A percentile compares a stretch with the other conserved stretches of the same genome.
Conservation (phyloP, 805 yeast species). For the Lipomyces japonicus region DNA sequence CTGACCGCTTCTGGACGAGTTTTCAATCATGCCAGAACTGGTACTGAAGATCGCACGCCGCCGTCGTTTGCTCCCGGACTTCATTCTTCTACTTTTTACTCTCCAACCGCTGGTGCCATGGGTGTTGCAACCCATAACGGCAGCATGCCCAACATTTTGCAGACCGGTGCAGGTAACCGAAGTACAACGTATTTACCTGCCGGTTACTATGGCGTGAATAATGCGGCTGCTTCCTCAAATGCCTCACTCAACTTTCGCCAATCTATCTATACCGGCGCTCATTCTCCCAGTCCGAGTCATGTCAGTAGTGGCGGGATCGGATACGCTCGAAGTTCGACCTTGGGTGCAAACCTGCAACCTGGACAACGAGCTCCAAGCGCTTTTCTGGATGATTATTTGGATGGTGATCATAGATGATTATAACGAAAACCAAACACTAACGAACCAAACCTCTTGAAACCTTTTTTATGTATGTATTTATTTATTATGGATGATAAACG, state of each 20-base stretch:
- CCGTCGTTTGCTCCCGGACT: conserved; percentile 27
- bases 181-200: conserved; percentile 25
- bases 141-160: background rate
- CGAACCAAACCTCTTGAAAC: background rate
- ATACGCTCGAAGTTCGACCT: conserved; percentile 5
- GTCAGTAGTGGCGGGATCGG: background rate
- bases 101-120: conserved; percentile 61
- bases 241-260: conserved; percentile 7
- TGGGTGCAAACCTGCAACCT: conserved; percentile 6
- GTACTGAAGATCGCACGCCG: conserved; percentile 16
- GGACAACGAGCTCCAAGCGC: conserved; percentile 39
- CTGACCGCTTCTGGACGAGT: conserved; percentile 20
- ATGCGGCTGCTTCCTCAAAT: conserved; percentile 6
- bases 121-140: conserved; percentile 16
- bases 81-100: conserved; percentile 51
- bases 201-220: conserved; percentile 20
- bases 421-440: no score
- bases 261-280: conserved; percentile 4
- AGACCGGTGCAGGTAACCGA: conserved; percentile 2
- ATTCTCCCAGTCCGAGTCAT: conserved; percentile 7
- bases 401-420: no score
- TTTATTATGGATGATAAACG: background rate
- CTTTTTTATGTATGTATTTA: background rate
- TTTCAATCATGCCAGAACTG: conserved; percentile 19
- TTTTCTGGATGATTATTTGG: conserved; percentile 39